A percentile compares a stretch with the other conserved stretches of the same genome.
phyloP scores from a whole-genome alignment of 1,139 yeast genomes.

The Blastobotrys illinoisensis region DNA sequence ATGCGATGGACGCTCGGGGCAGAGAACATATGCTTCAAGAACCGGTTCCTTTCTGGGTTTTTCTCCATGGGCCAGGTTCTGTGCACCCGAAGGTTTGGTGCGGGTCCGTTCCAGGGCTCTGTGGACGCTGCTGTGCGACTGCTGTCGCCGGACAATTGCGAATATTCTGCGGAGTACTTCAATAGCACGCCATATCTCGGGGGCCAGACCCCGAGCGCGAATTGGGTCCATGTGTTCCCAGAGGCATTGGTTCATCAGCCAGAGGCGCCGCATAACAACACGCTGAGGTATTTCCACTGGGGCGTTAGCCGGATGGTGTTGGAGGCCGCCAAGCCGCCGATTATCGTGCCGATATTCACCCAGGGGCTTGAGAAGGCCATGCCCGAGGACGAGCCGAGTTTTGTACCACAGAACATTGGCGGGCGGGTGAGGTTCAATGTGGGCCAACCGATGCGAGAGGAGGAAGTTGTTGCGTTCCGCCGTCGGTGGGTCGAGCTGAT shows the following conservation, averaged over 20 bases:
- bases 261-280: conserved; percentile 67
- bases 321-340: conserved; percentile 79
- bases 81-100: conserved; percentile 82
- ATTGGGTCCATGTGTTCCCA: conserved; percentile 95
- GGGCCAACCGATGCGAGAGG: conserved; percentile 67
- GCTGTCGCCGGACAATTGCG: conserved; percentile 39
- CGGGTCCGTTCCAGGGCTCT: conserved; percentile 88
- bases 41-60: conserved; percentile 36
- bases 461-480: conserved; percentile 54
- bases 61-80: conserved; percentile 85
- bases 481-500: conserved; percentile 64
- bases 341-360: conserved; percentile 82
- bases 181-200: background rate
- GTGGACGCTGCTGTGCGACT: conserved; percentile 84
- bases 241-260: conserved; percentile 91
- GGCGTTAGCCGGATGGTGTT: conserved; percentile 79
- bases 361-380: conserved; percentile 83
- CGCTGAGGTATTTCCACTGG: conserved; percentile 95
- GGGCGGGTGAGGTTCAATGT: conserved; percentile 62
- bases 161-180: background rate
- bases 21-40: conserved; percentile 75
- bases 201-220: conserved; percentile 36
- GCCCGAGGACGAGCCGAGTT: conserved; percentile 54
- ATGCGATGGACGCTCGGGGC: conserved; percentile 96
- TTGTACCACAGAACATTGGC: conserved; percentile 41